These are phyloP conservation scores for Trametes punicea DNA, from an alignment of 768 basidiomycete species.

Conservation along the genomic window DNA sequence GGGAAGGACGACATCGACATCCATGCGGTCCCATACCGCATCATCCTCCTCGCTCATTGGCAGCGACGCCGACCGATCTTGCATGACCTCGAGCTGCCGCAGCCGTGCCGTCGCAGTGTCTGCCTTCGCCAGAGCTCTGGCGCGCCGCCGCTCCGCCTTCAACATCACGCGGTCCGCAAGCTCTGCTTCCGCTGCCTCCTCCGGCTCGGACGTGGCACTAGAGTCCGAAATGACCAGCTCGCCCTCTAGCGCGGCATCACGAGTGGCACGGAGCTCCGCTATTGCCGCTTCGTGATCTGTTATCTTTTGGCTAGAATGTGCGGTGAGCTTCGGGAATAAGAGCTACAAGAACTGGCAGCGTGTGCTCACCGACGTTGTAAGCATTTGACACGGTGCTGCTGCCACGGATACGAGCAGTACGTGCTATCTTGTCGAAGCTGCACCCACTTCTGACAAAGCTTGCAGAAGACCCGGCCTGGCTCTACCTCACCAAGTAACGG, in stretches of 20 bases:
- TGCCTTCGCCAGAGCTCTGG: conserved; percentile 25
- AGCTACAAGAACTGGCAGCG: not conserved
- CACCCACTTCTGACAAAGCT: conserved; percentile 77
- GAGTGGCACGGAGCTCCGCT: conserved; percentile 42
- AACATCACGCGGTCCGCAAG: conserved; percentile 10
- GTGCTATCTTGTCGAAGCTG: conserved; percentile 75
- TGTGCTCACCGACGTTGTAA: conserved; percentile 65
- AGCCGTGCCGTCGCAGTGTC: conserved; percentile 18
- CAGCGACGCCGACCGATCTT: conserved; percentile 9
- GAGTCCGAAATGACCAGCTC: conserved; percentile 26
- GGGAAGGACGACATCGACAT: conserved; percentile 15
- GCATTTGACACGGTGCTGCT: conserved; percentile 76
- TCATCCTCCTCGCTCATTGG: conserved; percentile 26
- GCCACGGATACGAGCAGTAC: conserved; percentile 81
- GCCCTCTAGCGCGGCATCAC: conserved; percentile 26
- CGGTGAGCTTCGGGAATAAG: conserved; percentile 6
- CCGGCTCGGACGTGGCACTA: conserved; percentile 37
- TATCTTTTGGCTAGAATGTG: conserved; percentile 46
- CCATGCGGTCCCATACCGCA: conserved; percentile 22
- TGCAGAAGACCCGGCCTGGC: conserved; percentile 63
- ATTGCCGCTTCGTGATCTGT: conserved; percentile 53
- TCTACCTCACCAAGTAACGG: conserved; percentile 64
- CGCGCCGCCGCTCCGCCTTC: conserved; percentile 20
- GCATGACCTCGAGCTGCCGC: conserved; percentile 16
- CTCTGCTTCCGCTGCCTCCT: conserved; percentile 32